These are phyloP conservation scores for Borealophlyctis nickersoniae DNA, from an alignment of 192 early-diverging fungal genomes.

Conservation along the genomic window DNA sequence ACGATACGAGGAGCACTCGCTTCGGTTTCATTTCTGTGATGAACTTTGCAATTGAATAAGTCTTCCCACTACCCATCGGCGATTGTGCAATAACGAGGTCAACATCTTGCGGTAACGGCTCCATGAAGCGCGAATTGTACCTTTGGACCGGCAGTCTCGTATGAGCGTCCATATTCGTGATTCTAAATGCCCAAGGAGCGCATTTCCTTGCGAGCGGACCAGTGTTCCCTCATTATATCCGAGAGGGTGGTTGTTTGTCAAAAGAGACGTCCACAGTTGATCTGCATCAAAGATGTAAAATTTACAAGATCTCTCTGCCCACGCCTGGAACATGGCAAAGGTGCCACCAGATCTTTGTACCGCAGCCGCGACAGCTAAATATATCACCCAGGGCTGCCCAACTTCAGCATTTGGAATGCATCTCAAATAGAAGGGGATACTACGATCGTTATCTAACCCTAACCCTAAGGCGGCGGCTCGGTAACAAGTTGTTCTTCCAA, in stretches of 20 bases:
- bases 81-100: conserved; percentile 8
- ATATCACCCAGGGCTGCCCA: conserved; percentile 11
- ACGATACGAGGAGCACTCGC: conserved; percentile 7
- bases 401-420: conserved; percentile 9
- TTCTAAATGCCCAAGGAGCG: conserved; percentile 10
- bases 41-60: conserved; percentile 5
- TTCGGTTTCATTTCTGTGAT: background rate
- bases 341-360: conserved; percentile 8
- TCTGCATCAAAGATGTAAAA: conserved; percentile 1
- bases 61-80: conserved; percentile 9
- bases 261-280: conserved; percentile 2
- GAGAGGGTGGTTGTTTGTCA: background rate
- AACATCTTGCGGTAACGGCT: background rate
- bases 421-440: conserved; percentile 6
- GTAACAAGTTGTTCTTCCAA: background rate
- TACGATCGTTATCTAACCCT: conserved; percentile 8
- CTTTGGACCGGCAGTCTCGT: conserved; percentile 8
- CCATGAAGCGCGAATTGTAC: conserved; percentile 5
- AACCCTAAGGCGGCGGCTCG: conserved; percentile 2
- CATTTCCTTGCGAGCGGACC: conserved; percentile 1
- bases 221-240: conserved; percentile 11
- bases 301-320: conserved; percentile 3
- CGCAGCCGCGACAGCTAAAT: conserved; percentile 7
- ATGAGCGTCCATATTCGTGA: background rate
- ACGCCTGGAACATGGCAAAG: background rate